Evolutionary conservation across 257 asterid genomes (phyloP).

Genomic region (Ophiorrhiza pumila): DNA sequence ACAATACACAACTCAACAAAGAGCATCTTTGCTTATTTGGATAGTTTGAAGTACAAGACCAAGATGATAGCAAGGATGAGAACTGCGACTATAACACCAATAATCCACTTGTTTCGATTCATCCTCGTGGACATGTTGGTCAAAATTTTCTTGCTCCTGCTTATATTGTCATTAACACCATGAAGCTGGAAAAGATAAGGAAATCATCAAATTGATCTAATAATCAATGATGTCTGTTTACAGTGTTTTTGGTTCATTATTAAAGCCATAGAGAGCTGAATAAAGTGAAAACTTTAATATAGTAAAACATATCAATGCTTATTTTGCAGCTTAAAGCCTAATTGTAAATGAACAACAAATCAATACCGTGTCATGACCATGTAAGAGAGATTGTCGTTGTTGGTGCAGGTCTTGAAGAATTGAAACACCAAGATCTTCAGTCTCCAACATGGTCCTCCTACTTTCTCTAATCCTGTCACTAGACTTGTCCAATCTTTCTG

Average conservation of each 20-base stretch:
- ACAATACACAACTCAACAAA: not conserved
- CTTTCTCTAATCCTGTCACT: slow-evolving; percentile 70
- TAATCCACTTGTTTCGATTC: slow-evolving; percentile 67
- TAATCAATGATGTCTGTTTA: not conserved
- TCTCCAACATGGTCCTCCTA: slow-evolving; percentile 77
- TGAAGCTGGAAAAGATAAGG: slow-evolving; percentile 38
- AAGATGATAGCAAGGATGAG: slow-evolving; percentile 46
- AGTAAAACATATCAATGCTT: not conserved
- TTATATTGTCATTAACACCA: slow-evolving; percentile 67
- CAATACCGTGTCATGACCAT: slow-evolving; percentile 62
- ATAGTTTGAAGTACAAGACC: slow-evolving; percentile 60
- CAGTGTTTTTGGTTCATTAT: too few relatives aligned
- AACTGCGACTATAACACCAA: slow-evolving; percentile 43
- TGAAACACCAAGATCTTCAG: slow-evolving; percentile 91
- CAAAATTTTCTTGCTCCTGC: slow-evolving; percentile 60
- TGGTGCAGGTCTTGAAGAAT: slow-evolving; percentile 79
- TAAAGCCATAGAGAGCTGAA: not conserved
- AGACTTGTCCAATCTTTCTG: slow-evolving; percentile 56
- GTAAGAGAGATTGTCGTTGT: slow-evolving; percentile 74
- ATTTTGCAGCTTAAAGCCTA: not conserved
- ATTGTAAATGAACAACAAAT: not conserved
- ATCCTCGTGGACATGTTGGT: slow-evolving; percentile 63
- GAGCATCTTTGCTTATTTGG: slow-evolving; percentile 25
- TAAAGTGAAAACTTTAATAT: not conserved
- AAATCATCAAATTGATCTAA: slow-evolving; percentile 12